A percentile compares a stretch with the other conserved stretches of the same genome.
phyloP scores from a whole-genome alignment of 495 filamentous ascomycete genomes.

The Annulohypoxylon nitens region DNA sequence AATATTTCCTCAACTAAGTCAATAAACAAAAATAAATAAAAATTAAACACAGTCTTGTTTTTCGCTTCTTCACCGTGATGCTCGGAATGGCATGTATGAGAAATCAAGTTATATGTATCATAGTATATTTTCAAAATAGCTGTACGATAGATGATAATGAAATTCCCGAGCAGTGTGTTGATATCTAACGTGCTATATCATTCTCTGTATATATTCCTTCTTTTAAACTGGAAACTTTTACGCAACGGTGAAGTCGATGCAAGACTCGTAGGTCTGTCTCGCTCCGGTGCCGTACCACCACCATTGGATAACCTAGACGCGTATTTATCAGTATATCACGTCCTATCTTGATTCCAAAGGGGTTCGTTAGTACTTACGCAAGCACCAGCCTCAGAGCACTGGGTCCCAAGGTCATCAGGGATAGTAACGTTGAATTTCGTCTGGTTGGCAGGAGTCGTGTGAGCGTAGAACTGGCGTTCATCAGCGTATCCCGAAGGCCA shows the following conservation, averaged over 20 bases:
- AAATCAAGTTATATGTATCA: not conserved
- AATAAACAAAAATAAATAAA: slow-evolving; percentile 39
- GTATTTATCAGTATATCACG: not conserved
- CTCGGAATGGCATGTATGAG: too few relatives aligned
- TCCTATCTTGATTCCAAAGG: not conserved
- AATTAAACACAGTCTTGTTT: slow-evolving; percentile 4
- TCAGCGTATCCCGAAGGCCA: slow-evolving; percentile 66
- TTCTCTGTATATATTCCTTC: not conserved
- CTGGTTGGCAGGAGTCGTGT: slow-evolving; percentile 68
- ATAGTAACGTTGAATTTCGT: slow-evolving; percentile 75
- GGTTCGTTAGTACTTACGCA: slow-evolving; percentile 60
- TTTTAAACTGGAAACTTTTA: slow-evolving; percentile 13
- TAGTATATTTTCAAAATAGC: not conserved
- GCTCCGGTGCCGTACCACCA: slow-evolving; percentile 76
- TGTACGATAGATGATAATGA: not conserved
- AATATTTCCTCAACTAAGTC: slow-evolving; percentile 45
- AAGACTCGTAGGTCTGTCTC: slow-evolving; percentile 80
- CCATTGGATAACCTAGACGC: slow-evolving; percentile 71
- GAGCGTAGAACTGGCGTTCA: slow-evolving; percentile 62
- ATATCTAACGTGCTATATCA: slow-evolving; percentile 14
- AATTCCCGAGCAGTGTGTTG: slow-evolving; percentile 5
- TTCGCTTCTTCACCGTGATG: not conserved
- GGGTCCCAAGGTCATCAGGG: slow-evolving; percentile 66
- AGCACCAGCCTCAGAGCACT: slow-evolving; percentile 71
- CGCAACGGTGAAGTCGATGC: slow-evolving; percentile 74